These are phyloP conservation scores for Penicillium verhagenii DNA, from an alignment of 495 filamentous ascomycete species.

Conservation along the genomic window DNA sequence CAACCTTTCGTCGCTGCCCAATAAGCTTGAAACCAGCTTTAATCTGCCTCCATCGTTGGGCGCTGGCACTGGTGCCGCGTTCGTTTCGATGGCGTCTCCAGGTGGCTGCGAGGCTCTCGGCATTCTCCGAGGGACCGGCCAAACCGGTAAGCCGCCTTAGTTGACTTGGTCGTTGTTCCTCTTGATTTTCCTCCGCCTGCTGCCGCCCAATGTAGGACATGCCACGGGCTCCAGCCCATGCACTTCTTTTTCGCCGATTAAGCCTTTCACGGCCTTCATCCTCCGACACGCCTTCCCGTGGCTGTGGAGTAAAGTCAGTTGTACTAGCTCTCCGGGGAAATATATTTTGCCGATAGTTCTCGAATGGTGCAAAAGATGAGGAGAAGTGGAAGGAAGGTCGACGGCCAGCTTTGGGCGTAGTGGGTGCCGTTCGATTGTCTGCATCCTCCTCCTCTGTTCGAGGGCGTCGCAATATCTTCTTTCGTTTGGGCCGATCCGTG, in stretches of 20 bases:
- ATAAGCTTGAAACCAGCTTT: slow-evolving; percentile 83
- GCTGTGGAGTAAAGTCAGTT: slow-evolving; percentile 62
- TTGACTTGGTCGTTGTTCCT: slow-evolving; percentile 65
- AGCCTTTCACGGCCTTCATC: slow-evolving; percentile 82
- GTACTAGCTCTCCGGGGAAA: slow-evolving; percentile 67
- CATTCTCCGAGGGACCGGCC: slow-evolving; percentile 55
- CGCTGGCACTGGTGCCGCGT: slow-evolving; percentile 72
- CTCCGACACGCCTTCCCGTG: slow-evolving; percentile 75
- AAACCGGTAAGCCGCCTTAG: slow-evolving; percentile 74
- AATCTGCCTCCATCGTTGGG: slow-evolving; percentile 81
- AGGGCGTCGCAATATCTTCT: slow-evolving; percentile 45
- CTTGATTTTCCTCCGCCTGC: slow-evolving; percentile 38
- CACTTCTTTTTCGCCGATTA: slow-evolving; percentile 53
- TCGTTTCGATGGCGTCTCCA: slow-evolving; percentile 56
- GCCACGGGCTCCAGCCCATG: slow-evolving; percentile 56
- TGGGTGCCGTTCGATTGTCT: slow-evolving; percentile 58
- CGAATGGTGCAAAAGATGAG: slow-evolving; percentile 48
- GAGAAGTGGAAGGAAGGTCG: slow-evolving; percentile 46
- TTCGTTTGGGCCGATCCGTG: slow-evolving; percentile 44
- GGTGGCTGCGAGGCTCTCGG: slow-evolving; percentile 47
- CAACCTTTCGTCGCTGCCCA: slow-evolving; percentile 72
- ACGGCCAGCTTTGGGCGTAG: slow-evolving; percentile 53
- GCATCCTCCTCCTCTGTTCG: slow-evolving; percentile 53
- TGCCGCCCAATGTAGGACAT: slow-evolving; percentile 52
- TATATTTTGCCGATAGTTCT: slow-evolving; percentile 51